Evolutionary conservation across 2,329 filamentous ascomycete species (phyloP).

Genomic region (Botryotinia globosa): DNA sequence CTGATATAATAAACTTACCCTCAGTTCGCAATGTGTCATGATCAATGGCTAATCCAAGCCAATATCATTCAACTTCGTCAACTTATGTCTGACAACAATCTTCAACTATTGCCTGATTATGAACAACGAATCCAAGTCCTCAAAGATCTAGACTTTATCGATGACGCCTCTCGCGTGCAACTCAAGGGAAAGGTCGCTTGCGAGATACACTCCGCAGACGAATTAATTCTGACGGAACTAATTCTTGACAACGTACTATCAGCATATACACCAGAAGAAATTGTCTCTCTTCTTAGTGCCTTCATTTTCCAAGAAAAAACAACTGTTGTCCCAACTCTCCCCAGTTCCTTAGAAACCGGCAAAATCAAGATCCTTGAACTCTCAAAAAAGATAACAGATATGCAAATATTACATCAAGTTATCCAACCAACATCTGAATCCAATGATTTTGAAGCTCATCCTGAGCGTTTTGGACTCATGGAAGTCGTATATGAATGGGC

Average conservation of each 20-base stretch:
- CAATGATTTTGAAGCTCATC: constrained; percentile 84
- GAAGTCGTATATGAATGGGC: constrained; percentile 99
- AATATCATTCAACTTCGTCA: constrained; percentile 85
- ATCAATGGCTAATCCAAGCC: constrained; percentile 94
- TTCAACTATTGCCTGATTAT: constrained; percentile 93
- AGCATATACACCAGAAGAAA: constrained; percentile 93
- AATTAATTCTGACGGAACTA: constrained; percentile 91
- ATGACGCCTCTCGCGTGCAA: constrained; percentile 81
- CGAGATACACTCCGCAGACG: constrained; percentile 95
- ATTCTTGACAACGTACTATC: constrained; percentile 96
- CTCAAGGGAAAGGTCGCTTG: constrained; percentile 98
- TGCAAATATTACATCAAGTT: constrained; percentile 88
- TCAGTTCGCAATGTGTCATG: constrained; percentile 91
- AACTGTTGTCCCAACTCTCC: constrained; percentile 73
- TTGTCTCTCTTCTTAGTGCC: constrained; percentile 85
- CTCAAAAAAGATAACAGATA: constrained; percentile 85
- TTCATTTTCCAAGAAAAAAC: constrained; percentile 99
- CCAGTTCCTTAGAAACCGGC: constrained; percentile 75
- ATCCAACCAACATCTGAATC: constrained; percentile 86
- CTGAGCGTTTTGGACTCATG: constrained; percentile 80
- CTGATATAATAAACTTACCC: constrained; percentile 1
- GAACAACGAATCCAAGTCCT: constrained; percentile 91
- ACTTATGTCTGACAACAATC: constrained; percentile 91
- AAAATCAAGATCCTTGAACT: constrained; percentile 85
- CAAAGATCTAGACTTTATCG: constrained; percentile 88